These are phyloP conservation scores for Vicia villosa DNA, from an alignment of 306 rosid species.

Conservation along the genomic window DNA sequence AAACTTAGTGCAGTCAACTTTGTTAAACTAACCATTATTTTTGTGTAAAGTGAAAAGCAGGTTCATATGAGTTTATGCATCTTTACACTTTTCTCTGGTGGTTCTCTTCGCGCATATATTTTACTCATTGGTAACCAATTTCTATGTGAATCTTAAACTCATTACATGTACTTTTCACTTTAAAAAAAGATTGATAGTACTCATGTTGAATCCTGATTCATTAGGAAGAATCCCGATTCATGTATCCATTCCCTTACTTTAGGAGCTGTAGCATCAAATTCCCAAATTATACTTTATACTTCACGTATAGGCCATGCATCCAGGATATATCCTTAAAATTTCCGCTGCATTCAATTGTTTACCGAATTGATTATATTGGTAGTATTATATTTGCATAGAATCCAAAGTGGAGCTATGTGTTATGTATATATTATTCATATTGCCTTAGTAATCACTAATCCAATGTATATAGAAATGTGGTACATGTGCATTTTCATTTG, in stretches of 20 bases:
- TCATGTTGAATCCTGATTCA: no score
- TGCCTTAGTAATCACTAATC: neutral
- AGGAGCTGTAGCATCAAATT: constrained; percentile 41
- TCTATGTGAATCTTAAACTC: no score
- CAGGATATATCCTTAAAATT: neutral
- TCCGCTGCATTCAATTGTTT: neutral
- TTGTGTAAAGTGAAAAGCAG: no score
- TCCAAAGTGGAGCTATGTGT: neutral
- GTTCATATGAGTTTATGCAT: no score
- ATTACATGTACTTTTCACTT: no score
- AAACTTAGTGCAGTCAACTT: no score
- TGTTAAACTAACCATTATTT: no score
- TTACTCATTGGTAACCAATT: no score
- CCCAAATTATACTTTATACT: constrained; percentile 39
- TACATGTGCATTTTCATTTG: neutral
- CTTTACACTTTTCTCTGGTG: no score
- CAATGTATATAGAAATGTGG: neutral
- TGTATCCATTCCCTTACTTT: constrained; percentile 29
- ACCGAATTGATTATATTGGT: neutral
- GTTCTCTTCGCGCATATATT: no score
- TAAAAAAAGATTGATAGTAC: no score
- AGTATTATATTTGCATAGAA: neutral
- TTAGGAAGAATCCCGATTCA: no score
- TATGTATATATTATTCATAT: neutral
- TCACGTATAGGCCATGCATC: constrained; percentile 25